Evolutionary conservation across 2,329 filamentous ascomycete genomes (phyloP).

Genomic region (Monilinia laxa): DNA sequence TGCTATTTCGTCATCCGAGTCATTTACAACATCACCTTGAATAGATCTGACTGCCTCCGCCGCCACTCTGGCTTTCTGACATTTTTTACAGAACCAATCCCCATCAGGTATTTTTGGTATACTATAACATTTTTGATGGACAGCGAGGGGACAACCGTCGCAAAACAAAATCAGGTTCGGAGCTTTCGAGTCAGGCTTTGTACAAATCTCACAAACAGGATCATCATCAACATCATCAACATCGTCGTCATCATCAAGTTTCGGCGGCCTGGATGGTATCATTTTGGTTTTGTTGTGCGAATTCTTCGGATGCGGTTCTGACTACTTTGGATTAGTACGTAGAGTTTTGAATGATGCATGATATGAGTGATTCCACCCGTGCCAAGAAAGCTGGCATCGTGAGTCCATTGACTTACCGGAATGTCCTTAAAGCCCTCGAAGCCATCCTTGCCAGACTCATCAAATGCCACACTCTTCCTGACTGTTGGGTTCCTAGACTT

Average conservation of each 20-base stretch:
- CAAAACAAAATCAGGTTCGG: slow-evolving; percentile 20
- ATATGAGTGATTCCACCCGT: not conserved
- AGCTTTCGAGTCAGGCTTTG: slow-evolving; percentile 14
- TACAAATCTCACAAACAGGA: slow-evolving; percentile 17
- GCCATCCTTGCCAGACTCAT: slow-evolving; percentile 45
- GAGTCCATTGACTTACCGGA: slow-evolving; percentile 33
- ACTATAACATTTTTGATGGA: slow-evolving; percentile 24
- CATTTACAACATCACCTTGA: slow-evolving; percentile 19
- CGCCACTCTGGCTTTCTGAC: slow-evolving; percentile 14
- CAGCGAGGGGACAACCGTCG: slow-evolving; percentile 19
- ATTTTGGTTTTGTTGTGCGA: not conserved
- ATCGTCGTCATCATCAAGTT: not conserved
- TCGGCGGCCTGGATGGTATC: not conserved
- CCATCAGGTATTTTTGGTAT: slow-evolving; percentile 22
- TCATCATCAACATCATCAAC: not conserved
- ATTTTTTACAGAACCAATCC: slow-evolving; percentile 23
- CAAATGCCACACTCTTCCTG: slow-evolving; percentile 58
- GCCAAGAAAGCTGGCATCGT: not conserved
- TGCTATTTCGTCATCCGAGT: slow-evolving; percentile 47
- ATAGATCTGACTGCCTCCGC: slow-evolving; percentile 19
- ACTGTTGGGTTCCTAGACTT: slow-evolving; percentile 45
- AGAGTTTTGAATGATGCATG: not conserved
- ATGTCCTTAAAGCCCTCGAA: slow-evolving; percentile 53
- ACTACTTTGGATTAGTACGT: slow-evolving; percentile 8
- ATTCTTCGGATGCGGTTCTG: not conserved